phyloP scores from a whole-genome alignment of 495 filamentous ascomycete genomes.

The Letharia lupina region DNA sequence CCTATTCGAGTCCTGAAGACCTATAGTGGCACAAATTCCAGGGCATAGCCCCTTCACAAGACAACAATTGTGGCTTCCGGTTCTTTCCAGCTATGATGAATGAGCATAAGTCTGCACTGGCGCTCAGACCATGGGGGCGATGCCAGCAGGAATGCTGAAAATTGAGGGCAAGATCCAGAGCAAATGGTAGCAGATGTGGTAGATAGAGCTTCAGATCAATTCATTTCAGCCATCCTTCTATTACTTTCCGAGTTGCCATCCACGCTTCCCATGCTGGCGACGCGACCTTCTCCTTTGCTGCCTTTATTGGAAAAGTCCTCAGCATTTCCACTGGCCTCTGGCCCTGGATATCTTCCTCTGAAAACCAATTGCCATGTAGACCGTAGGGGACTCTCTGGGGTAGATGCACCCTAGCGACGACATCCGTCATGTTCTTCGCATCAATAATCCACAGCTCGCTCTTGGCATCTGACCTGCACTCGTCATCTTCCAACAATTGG shows the following conservation, averaged over 20 bases:
- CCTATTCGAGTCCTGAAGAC: not conserved
- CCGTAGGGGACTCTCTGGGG: slow-evolving; percentile 61
- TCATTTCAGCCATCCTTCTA: slow-evolving; percentile 14
- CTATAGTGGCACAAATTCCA: not conserved
- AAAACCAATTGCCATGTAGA: slow-evolving; percentile 58
- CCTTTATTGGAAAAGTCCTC: not conserved
- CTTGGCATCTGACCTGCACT: slow-evolving; percentile 33
- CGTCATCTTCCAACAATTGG: slow-evolving; percentile 42
- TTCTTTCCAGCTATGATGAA: not conserved
- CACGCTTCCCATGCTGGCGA: slow-evolving; percentile 17
- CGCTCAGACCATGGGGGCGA: not conserved
- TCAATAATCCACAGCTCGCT: slow-evolving; percentile 61
- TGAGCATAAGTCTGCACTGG: not conserved
- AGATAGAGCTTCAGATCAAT: not conserved
- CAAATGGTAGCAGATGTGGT: not conserved
- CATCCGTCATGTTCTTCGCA: slow-evolving; percentile 47
- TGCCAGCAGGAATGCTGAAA: not conserved
- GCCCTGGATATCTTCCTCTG: slow-evolving; percentile 42
- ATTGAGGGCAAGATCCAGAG: not conserved
- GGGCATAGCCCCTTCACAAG: not conserved
- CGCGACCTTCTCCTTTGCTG: not conserved
- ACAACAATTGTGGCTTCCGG: not conserved
- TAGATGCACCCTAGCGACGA: slow-evolving; percentile 45
- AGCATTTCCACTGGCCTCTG: slow-evolving; percentile 30
- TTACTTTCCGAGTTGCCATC: slow-evolving; percentile 13